Percentiles rank a stretch among this genome's conserved stretches.
These are phyloP conservation scores for Curvularia sp. DNA, from an alignment of 2,329 filamentous ascomycete genomes.

Conservation along the genomic window DNA sequence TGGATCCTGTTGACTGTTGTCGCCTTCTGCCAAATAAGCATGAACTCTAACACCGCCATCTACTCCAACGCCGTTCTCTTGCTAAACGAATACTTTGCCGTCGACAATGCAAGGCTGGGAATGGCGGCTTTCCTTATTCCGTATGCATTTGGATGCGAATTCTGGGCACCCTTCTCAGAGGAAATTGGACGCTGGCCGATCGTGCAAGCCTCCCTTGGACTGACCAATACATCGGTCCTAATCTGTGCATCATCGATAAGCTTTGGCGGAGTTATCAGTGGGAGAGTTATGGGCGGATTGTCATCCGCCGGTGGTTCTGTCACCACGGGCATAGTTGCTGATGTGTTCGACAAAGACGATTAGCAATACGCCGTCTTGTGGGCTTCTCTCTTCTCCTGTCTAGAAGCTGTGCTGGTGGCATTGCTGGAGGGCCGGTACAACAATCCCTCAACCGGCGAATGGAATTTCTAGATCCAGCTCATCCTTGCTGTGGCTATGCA, in stretches of 20 bases:
- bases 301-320: slow-evolving; percentile 68
- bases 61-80: slow-evolving; percentile 61
- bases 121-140: slow-evolving; percentile 78
- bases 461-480: slow-evolving; percentile 83
- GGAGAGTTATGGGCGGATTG: slow-evolving; percentile 51
- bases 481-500: slow-evolving; percentile 77
- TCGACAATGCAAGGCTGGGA: slow-evolving; percentile 60
- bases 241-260: slow-evolving; percentile 64
- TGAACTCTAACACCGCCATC: slow-evolving; percentile 63
- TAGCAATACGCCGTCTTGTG: slow-evolving; percentile 71
- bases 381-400: slow-evolving; percentile 67
- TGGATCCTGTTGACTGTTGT: slow-evolving; percentile 62
- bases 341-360: slow-evolving; percentile 64
- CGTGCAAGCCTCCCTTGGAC: slow-evolving; percentile 77
- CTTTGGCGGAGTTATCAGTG: slow-evolving; percentile 72
- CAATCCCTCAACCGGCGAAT: slow-evolving; percentile 71
- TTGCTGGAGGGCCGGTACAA: slow-evolving; percentile 64
- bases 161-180: slow-evolving; percentile 82
- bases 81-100: slow-evolving; percentile 55
- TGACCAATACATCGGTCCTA: slow-evolving; percentile 55
- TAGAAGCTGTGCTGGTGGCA: slow-evolving; percentile 72
- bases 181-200: slow-evolving; percentile 79
- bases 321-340: slow-evolving; percentile 68
- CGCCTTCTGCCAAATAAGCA: slow-evolving; percentile 61
- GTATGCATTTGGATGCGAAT: slow-evolving; percentile 84